phyloP scores from a whole-genome alignment of 2,329 filamentous ascomycete species.

The Nothophoma quercina region DNA sequence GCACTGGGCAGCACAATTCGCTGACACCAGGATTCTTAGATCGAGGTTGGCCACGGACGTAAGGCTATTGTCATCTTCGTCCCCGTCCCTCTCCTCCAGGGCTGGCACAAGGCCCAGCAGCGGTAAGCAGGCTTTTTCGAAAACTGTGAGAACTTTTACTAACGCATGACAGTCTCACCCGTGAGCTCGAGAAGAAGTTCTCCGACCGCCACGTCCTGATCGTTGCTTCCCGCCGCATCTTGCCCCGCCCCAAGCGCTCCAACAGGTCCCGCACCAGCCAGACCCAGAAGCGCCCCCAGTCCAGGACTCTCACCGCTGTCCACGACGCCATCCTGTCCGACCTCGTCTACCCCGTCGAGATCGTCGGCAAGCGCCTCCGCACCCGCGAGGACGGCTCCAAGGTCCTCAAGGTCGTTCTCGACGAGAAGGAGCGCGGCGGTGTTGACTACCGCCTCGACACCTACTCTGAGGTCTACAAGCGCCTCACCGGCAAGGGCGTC shows the following conservation, averaged over 20 bases:
- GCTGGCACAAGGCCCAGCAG: slow-evolving; percentile 99
- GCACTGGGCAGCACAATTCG: slow-evolving; percentile 62
- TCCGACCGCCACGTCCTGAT: slow-evolving; percentile 99
- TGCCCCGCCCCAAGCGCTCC: slow-evolving; percentile 98
- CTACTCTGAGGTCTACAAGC: slow-evolving; percentile 99
- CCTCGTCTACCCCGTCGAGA: slow-evolving; percentile 99
- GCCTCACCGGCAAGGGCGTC: slow-evolving; percentile 94
- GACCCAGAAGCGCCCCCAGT: slow-evolving; percentile 98
- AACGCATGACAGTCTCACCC: slow-evolving; percentile 76
- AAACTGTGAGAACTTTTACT: slow-evolving; percentile 1
- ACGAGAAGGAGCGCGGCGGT: slow-evolving; percentile 99
- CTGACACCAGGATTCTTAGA: slow-evolving; percentile 73
- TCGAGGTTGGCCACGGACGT: slow-evolving; percentile 99
- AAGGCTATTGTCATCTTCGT: slow-evolving; percentile 99
- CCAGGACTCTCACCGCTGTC: slow-evolving; percentile 96
- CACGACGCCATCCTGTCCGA: slow-evolving; percentile 98
- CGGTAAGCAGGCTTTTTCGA: slow-evolving; percentile 71
- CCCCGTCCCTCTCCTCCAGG: slow-evolving; percentile 96
- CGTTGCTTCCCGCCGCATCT: slow-evolving; percentile 97
- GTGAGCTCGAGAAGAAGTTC: slow-evolving; percentile 99
- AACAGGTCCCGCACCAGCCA: slow-evolving; percentile 94
- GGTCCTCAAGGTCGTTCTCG: slow-evolving; percentile 97
- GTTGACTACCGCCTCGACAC: slow-evolving; percentile 99
- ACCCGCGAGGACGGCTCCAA: slow-evolving; percentile 99
- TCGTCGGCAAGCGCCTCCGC: slow-evolving; percentile 97